Conservation (phyloP, 2,329 filamentous ascomycete genomes). For the Xylariaceae sp. region DNA sequence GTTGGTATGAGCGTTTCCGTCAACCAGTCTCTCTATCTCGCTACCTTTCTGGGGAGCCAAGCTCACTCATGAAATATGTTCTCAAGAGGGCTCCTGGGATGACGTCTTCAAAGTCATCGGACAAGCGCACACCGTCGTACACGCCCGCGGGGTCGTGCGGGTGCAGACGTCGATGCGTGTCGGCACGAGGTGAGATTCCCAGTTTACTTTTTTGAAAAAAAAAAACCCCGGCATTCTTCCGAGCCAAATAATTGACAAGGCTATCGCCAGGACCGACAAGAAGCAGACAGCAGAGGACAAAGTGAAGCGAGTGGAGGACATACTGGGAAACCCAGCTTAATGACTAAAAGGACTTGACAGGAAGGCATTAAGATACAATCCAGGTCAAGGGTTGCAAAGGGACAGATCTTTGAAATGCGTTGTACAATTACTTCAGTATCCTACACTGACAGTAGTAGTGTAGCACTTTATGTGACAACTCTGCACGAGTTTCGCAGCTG, state of each 20-base stretch:
- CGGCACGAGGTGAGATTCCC: constrained; percentile 64
- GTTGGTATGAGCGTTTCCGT: constrained; percentile 64
- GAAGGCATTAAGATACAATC: background rate
- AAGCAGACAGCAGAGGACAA: constrained; percentile 77
- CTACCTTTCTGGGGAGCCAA: background rate
- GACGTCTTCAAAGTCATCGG: constrained; percentile 80
- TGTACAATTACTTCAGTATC: too few relatives aligned
- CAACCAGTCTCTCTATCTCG: background rate
- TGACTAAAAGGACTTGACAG: background rate
- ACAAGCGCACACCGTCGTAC: constrained; percentile 77
- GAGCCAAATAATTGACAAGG: constrained; percentile 3
- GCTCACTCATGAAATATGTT: background rate
- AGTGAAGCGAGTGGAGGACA: constrained; percentile 57
- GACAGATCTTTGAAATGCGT: too few relatives aligned
- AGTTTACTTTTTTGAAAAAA: constrained; percentile 1
- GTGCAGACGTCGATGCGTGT: constrained; percentile 88
- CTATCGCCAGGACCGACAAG: constrained; percentile 68
- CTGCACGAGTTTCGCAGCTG: too few relatives aligned
- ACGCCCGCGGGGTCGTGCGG: constrained; percentile 70
- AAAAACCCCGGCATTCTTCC: too few relatives aligned
- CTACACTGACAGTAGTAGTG: too few relatives aligned
- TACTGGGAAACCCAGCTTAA: constrained; percentile 36
- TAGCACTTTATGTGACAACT: too few relatives aligned
- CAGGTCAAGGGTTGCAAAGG: background rate
- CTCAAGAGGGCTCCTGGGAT: constrained; percentile 82